phyloP scores from a whole-genome alignment of 2,329 filamentous ascomycete species.

The Fusarium equiseti region DNA sequence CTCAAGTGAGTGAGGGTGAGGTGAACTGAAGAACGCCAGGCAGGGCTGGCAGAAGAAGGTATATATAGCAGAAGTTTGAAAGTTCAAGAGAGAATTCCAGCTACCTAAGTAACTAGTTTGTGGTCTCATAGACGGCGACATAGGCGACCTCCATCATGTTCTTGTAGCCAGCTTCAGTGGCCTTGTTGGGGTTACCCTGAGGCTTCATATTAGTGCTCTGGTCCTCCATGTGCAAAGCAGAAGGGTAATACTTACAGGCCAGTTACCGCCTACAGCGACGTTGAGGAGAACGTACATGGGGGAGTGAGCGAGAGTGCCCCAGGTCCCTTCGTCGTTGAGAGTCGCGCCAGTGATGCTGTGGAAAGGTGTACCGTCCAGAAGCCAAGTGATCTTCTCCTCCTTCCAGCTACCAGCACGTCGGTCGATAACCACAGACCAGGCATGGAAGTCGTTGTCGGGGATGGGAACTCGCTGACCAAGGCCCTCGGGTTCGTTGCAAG shows the following conservation, averaged over 20 bases:
- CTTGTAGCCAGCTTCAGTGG: conserved; percentile 53
- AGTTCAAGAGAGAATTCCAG: not conserved
- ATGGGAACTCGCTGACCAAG: conserved; percentile 53
- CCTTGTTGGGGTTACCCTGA: conserved; percentile 51
- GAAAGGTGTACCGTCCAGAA: conserved; percentile 59
- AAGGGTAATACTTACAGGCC: conserved; percentile 51
- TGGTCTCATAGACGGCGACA: conserved; percentile 55
- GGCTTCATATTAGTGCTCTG: conserved; percentile 4
- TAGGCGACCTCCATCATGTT: conserved; percentile 58
- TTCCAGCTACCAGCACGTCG: conserved; percentile 58
- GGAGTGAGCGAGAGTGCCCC: conserved; percentile 58
- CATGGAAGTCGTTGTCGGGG: conserved; percentile 62
- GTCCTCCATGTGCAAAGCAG: not conserved
- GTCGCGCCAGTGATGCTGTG: conserved; percentile 57
- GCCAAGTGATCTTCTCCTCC: conserved; percentile 63
- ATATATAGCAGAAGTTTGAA: conserved; percentile 9
- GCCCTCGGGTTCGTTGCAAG: conserved; percentile 62
- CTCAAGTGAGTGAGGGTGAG: not conserved
- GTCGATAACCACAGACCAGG: conserved; percentile 62
- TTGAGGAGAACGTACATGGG: conserved; percentile 62
- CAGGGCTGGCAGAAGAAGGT: not conserved
- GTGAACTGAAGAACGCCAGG: conserved; percentile 15
- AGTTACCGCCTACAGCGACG: conserved; percentile 61
- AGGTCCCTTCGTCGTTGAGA: conserved; percentile 57
- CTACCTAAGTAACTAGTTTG: conserved; percentile 16